Evolutionary conservation across 768 basidiomycete species (phyloP).

Genomic region (Pisolithus tinctorius): DNA sequence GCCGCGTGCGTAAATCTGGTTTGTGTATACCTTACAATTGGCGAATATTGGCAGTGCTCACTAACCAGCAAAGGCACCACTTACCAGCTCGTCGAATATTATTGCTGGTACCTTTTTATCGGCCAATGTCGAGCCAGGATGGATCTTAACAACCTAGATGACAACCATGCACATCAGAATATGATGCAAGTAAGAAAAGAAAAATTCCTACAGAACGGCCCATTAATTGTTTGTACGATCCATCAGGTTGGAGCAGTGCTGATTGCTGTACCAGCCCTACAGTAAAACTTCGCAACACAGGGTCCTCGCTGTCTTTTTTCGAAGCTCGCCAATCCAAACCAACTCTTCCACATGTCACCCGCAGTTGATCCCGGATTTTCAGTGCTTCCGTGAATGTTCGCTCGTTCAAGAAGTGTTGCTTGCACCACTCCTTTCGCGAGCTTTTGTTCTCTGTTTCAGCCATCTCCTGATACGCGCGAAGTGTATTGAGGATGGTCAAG

Average conservation of each 20-base stretch:
- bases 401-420: conserved; percentile 75
- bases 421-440: conserved; percentile 71
- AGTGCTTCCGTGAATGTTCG: conserved; percentile 72
- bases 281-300: conserved; percentile 64
- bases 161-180: conserved; percentile 1
- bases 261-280: conserved; percentile 77
- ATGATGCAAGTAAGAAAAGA: neutral
- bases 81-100: conserved; percentile 88
- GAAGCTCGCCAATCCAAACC: conserved; percentile 54
- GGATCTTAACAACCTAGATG: conserved; percentile 70
- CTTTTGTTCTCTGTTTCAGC: conserved; percentile 38
- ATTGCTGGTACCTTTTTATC: conserved; percentile 83
- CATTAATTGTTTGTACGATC: conserved; percentile 78
- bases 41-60: neutral
- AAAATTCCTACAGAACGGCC: conserved; percentile 51
- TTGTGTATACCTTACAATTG: conserved; percentile 61
- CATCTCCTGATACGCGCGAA: conserved; percentile 76
- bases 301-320: conserved; percentile 58
- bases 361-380: conserved; percentile 76
- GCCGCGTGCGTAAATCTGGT: conserved; percentile 84
- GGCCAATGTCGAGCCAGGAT: conserved; percentile 78
- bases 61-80: conserved; percentile 17
- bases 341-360: conserved; percentile 52
- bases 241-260: conserved; percentile 80
- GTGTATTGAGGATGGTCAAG: conserved; percentile 79